These are phyloP conservation scores for Cyberlindnera misumaiensis DNA, from an alignment of 805 yeast species.

Conservation along the genomic window DNA sequence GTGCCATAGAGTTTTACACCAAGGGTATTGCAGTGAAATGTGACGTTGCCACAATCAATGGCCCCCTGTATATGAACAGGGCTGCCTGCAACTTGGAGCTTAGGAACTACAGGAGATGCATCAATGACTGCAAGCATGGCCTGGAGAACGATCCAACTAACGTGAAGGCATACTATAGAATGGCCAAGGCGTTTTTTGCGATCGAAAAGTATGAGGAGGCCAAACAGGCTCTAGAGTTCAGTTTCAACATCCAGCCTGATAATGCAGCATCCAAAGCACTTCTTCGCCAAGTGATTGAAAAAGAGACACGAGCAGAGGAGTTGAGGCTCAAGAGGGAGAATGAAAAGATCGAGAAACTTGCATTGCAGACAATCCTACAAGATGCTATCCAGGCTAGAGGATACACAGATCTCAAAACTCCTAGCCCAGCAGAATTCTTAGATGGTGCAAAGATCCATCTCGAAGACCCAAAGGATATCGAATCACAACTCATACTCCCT, in stretches of 20 bases:
- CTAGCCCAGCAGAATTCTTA: slow-evolving; percentile 50
- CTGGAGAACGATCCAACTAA: slow-evolving; percentile 59
- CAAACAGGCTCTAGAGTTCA: slow-evolving; percentile 56
- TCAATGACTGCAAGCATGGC: slow-evolving; percentile 77
- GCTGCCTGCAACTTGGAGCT: slow-evolving; percentile 90
- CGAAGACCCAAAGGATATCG: slow-evolving; percentile 60
- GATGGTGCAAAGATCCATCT: slow-evolving; percentile 46
- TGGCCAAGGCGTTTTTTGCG: slow-evolving; percentile 72
- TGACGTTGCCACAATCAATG: slow-evolving; percentile 45
- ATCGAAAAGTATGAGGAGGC: slow-evolving; percentile 72
- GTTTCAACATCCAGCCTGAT: slow-evolving; percentile 50
- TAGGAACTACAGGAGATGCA: slow-evolving; percentile 76
- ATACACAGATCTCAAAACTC: slow-evolving; percentile 40
- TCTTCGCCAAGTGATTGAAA: slow-evolving; percentile 32
- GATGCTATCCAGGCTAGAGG: slow-evolving; percentile 60
- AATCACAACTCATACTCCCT: slow-evolving; percentile 78
- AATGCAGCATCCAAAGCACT: slow-evolving; percentile 51
- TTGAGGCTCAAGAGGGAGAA: slow-evolving; percentile 26
- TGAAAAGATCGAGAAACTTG: slow-evolving; percentile 32
- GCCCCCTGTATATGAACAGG: slow-evolving; percentile 67
- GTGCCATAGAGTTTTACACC: slow-evolving; percentile 73
- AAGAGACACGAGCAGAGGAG: slow-evolving; percentile 28
- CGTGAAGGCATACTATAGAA: slow-evolving; percentile 78
- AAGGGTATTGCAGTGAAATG: slow-evolving; percentile 73
- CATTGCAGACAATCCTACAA: slow-evolving; percentile 37